These are phyloP conservation scores for Kurtzmaniella natalensis DNA, from an alignment of 1,139 yeast genomes.

Conservation along the genomic window DNA sequence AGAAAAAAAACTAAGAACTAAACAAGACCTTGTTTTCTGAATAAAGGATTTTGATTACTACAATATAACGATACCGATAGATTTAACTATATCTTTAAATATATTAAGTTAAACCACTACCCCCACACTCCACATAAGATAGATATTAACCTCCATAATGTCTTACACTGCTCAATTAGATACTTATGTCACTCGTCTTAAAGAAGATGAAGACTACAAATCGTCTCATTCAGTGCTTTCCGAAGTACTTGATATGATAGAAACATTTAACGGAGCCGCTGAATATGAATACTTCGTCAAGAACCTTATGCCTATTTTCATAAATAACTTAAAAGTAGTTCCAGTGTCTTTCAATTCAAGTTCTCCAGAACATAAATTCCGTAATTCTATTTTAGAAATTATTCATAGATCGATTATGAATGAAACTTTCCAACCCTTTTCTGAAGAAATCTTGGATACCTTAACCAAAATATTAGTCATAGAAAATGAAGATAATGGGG, in stretches of 20 bases:
- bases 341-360: conserved; percentile 67
- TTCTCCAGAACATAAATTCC: conserved; percentile 67
- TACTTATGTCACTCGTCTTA: conserved; percentile 55
- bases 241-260: conserved; percentile 83
- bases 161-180: conserved; percentile 51
- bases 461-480: conserved; percentile 56
- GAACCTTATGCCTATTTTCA: conserved; percentile 58
- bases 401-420: conserved; percentile 79
- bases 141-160: conserved; percentile 22
- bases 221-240: conserved; percentile 64
- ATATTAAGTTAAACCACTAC: too few relatives aligned
- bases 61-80: not conserved
- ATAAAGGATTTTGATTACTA: too few relatives aligned
- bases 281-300: conserved; percentile 72
- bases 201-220: conserved; percentile 51
- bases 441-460: conserved; percentile 56
- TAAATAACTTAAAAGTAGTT: conserved; percentile 56
- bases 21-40: not conserved
- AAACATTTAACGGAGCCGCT: conserved; percentile 71
- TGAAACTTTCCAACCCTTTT: conserved; percentile 74
- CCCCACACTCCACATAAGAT: too few relatives aligned
- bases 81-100: not conserved
- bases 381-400: conserved; percentile 74
- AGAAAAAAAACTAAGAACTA: not conserved
- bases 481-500: conserved; percentile 96